Conservation (phyloP, 73 alveolate species). For the Halteria grandinella region DNA sequence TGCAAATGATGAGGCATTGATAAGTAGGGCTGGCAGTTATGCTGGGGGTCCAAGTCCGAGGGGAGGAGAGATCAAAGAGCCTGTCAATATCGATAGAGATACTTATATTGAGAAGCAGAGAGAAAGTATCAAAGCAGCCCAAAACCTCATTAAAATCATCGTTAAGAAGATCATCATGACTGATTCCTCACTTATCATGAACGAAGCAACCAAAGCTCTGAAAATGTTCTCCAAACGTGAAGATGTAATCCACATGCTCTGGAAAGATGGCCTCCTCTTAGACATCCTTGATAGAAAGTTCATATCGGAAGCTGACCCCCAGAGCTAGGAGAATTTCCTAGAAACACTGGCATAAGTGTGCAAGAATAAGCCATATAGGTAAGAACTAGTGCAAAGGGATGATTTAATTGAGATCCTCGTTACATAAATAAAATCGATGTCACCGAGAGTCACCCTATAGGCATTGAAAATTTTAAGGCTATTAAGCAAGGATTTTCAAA, state of each 20-base stretch:
- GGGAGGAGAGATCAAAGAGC: background rate
- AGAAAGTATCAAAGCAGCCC: conserved; percentile 23
- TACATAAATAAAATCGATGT: conserved; percentile 54
- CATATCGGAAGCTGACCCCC: conserved; percentile 48
- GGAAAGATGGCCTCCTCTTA: conserved; percentile 11
- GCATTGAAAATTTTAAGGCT: conserved; percentile 56
- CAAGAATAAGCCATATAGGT: conserved; percentile 38
- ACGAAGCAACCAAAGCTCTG: conserved; percentile 59
- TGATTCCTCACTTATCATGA: conserved; percentile 45
- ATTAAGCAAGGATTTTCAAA: conserved; percentile 53
- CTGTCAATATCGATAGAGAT: background rate
- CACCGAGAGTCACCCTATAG: conserved; percentile 58
- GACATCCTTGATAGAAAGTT: conserved; percentile 37
- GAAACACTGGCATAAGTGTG: conserved; percentile 58
- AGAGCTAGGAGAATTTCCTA: conserved; percentile 43
- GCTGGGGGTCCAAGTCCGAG: conserved; percentile 22
- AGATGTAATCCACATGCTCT: conserved; percentile 50
- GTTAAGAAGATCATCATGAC: conserved; percentile 26
- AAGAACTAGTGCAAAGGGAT: conserved; percentile 38
- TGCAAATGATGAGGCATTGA: conserved; percentile 15
- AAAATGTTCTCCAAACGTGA: conserved; percentile 40
- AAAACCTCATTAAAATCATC: conserved; percentile 32
- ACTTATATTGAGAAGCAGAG: conserved; percentile 8
- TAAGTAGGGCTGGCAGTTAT: too few relatives aligned
- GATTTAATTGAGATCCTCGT: conserved; percentile 38